Base-by-base conservation (phyloP, 345 rosid genomes). In the Arabidopsis arenosa region DNA sequence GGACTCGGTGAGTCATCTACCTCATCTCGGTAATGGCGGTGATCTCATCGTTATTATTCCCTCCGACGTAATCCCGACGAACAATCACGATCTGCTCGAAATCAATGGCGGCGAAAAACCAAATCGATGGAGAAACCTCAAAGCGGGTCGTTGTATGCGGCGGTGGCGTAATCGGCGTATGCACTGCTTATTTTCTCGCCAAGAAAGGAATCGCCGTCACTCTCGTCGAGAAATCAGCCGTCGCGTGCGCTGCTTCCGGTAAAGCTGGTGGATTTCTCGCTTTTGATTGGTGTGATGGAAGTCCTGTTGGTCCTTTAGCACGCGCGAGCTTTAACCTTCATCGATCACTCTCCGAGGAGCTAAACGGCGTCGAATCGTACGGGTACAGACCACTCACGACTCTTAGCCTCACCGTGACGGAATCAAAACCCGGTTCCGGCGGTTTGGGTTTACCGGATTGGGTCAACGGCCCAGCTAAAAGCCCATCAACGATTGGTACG, bases 231-330 rank as follows among this genome's bases (percentile, higher is more conserved):
- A 84, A 85, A 84, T 89, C 97, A 9, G 85, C 96, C 3, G 64
- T 88, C 12, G 97, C 97, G 1, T 91, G 97, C 69, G 96, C 90
- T 2, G 98, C 97, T 6, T 93, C 98, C 0, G 96, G 97, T 4
- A 93, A 89, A 77, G 86, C 98, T 55, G 98, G 92, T 8, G 98
- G 98, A 2, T 93, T 91, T 76, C 93, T 93, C 66, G 98, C 96
- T 43, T 68, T 85, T 0, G 98, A 91, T 66, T 91, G 96, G 98
- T 93, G 97, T 70, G 98, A 91, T 76, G 86, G 85, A 12, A 91
- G 90, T 2, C 80, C 93, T 0, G 76, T 89, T 68, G 75, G 72
- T 13, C 45, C 83, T 30, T 84, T 93, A 12, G 98, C 98, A 0
- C 90, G 93, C 0, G 86, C 90, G 51, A 91, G 97, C 88, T 93